These are phyloP conservation scores for Fusarium pseudonygamai DNA, from an alignment of 2,329 filamentous ascomycete species.

Conservation along the genomic window DNA sequence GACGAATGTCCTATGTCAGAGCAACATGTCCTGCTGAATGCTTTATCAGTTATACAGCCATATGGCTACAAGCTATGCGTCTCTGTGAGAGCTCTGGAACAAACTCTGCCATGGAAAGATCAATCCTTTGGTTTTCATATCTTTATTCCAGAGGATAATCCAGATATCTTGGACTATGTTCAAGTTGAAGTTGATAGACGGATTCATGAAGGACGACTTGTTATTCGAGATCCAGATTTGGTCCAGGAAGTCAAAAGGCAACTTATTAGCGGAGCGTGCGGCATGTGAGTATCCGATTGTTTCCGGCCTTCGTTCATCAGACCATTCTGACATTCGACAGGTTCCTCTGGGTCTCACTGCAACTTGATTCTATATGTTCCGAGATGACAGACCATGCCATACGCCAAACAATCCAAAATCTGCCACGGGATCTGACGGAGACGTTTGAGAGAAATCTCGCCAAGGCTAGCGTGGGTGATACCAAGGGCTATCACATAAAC, in stretches of 20 bases:
- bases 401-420: constrained; percentile 42
- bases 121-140: background rate
- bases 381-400: constrained; percentile 51
- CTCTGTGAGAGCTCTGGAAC: background rate
- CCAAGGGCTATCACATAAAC: constrained; percentile 30
- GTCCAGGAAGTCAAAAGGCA: constrained; percentile 32
- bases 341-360: constrained; percentile 51
- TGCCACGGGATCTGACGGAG: constrained; percentile 45
- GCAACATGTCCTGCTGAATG: background rate
- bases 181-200: constrained; percentile 11
- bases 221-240: constrained; percentile 21
- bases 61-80: background rate
- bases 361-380: constrained; percentile 47
- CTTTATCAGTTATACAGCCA: background rate
- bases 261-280: constrained; percentile 42
- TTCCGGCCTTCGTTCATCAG: accelerated
- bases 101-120: background rate
- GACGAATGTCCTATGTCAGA: constrained; percentile 20
- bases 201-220: constrained; percentile 10
- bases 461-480: constrained; percentile 11
- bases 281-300: constrained; percentile 39
- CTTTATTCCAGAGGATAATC: constrained; percentile 32
- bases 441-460: constrained; percentile 47
- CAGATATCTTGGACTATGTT: constrained; percentile 39
- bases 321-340: accelerated